phyloP scores from a whole-genome alignment of 768 basidiomycete species.

The Tulasnella sp. region DNA sequence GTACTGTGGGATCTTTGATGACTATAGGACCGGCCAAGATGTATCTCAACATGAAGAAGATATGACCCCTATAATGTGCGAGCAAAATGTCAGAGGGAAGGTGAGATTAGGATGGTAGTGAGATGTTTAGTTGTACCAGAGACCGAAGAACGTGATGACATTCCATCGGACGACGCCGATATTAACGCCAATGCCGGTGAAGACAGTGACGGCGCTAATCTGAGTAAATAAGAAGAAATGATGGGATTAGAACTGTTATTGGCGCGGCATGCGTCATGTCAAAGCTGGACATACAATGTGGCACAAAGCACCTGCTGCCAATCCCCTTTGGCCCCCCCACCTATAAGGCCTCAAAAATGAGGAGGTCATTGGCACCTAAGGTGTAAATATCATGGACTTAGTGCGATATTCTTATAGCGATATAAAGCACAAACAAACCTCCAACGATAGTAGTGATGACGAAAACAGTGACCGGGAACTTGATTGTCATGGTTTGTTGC shows the following conservation, averaged over 20 bases:
- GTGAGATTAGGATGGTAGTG: background rate
- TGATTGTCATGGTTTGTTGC: no score
- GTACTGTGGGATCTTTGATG: background rate
- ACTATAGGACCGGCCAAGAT: background rate
- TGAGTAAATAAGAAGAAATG: background rate
- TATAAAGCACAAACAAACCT: background rate
- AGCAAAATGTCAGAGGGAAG: background rate
- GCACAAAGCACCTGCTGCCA: background rate
- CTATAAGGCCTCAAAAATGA: background rate
- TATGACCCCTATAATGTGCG: background rate
- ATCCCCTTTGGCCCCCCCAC: background rate
- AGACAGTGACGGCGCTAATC: background rate
- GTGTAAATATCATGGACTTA: no score
- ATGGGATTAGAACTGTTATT: no score
- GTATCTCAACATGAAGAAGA: background rate
- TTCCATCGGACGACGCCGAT: conserved; percentile 1
- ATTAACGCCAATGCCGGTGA: background rate
- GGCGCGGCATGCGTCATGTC: background rate
- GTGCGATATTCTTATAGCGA: no score
- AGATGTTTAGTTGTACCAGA: background rate
- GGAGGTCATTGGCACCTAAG: background rate
- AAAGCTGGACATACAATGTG: background rate
- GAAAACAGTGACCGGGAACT: background rate
- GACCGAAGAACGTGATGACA: background rate
- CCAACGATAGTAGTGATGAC: background rate